phyloP scores from a whole-genome alignment of 306 rosid species.

The Morella rubra region DNA sequence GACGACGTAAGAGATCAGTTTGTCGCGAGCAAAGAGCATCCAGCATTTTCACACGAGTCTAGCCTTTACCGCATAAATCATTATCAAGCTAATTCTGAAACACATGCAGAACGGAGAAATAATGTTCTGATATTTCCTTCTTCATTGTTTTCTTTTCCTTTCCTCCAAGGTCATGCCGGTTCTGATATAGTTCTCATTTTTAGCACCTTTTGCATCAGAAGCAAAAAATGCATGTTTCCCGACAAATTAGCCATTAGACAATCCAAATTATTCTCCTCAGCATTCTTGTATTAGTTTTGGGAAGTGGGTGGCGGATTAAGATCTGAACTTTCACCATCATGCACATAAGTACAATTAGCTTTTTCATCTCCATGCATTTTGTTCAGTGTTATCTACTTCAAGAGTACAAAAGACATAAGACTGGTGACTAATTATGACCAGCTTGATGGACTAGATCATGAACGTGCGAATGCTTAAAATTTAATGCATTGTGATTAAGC shows the following conservation, averaged over 20 bases:
- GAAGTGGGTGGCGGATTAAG: background rate
- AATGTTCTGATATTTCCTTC: too few relatives aligned
- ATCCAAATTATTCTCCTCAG: background rate
- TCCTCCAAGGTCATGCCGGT: background rate
- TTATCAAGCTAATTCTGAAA: too few relatives aligned
- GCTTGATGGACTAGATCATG: constrained; percentile 20
- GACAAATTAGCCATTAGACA: background rate
- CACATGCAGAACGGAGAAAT: too few relatives aligned
- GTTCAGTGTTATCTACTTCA: constrained; percentile 14
- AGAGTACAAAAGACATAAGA: constrained; percentile 11
- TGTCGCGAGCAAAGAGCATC: background rate
- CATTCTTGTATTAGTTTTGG: background rate
- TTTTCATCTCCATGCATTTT: constrained; percentile 5
- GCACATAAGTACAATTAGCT: background rate
- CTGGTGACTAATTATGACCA: constrained; percentile 31
- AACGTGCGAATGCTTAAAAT: constrained; percentile 38
- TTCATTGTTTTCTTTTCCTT: background rate
- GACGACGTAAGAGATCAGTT: too few relatives aligned
- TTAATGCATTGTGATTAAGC: constrained; percentile 29
- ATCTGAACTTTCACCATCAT: background rate
- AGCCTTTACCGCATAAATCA: background rate
- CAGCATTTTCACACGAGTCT: background rate
- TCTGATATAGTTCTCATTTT: background rate
- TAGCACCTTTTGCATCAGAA: background rate
- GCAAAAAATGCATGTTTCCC: background rate